Base-by-base conservation (phyloP, 2,329 filamentous ascomycete genomes). In the Diaporthe vaccinii region DNA sequence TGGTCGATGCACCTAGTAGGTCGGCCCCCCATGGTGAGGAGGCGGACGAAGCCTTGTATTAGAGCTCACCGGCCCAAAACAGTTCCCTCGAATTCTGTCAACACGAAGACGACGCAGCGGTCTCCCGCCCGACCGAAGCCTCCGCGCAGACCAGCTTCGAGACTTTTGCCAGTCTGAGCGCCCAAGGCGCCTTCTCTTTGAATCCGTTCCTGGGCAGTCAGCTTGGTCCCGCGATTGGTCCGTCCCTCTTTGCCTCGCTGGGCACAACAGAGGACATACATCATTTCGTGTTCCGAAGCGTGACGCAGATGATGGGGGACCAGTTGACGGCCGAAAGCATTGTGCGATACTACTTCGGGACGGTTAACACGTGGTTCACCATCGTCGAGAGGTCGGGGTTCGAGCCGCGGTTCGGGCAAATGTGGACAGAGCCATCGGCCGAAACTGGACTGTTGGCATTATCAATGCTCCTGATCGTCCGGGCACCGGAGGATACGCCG, bases 281-380 rank as follows among this genome's bases (percentile, higher is more conserved):
- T 51, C 76, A 77, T 8, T 79, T 80, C 58, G 75, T 79, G 46
- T 80, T 78, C 53, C 77, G 79, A 9, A 79, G 78, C 49, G 65
- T 82, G 36, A 72, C 78, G 15, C 80, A 82, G 22, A 78, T 79
- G 20, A 75, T 80, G 68, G 77, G 76, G n/a, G 78, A 77, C 41
- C 78, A 77, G 39, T 69, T 76, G 69, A 75, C 75, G 10, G 75
- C 80, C 53, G 78, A 78, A 73, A 78, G 78, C 36, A 78, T 79
- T 20, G 76, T 79, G 41, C 58, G 75, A 14, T 72, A 76, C 36
- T 82, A 81, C 65, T 82, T 82, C 59, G 51, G 36, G 10, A 79
- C 78, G 53, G 78, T 79, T 76, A 80, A 81, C 72, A 78, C 77
- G 12, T 82, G 81, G 81, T 81, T 82, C 72, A 78, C 79, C 65